Conservation (phyloP, 2,329 filamentous ascomycete genomes). For the Penicillium sp. region DNA sequence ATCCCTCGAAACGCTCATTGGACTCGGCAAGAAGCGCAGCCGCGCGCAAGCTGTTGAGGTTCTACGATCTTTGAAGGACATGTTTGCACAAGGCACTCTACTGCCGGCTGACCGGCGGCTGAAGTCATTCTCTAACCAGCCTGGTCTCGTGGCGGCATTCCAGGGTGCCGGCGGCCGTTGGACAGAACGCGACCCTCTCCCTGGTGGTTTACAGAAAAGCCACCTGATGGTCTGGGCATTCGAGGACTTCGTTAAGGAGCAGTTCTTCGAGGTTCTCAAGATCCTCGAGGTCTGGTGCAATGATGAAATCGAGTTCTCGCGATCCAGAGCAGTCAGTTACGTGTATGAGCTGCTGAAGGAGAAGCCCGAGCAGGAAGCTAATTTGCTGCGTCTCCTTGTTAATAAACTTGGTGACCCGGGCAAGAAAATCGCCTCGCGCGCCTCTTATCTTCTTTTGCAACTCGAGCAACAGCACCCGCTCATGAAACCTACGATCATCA, state of each 20-base stretch:
- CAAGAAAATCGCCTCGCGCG: conserved; percentile 88
- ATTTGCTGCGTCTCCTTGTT: conserved; percentile 80
- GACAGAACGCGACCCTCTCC: conserved; percentile 64
- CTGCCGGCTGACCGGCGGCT: conserved; percentile 78
- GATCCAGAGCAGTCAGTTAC: conserved; percentile 80
- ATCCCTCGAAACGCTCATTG: conserved; percentile 76
- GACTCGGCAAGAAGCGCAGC: conserved; percentile 84
- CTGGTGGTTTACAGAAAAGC: conserved; percentile 63
- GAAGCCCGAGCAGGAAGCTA: conserved; percentile 95
- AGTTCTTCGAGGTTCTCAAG: conserved; percentile 89
- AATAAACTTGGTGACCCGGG: conserved; percentile 96
- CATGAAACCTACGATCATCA: conserved; percentile 87
- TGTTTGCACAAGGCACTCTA: conserved; percentile 81
- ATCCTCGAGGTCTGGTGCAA: conserved; percentile 87
- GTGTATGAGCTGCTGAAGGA: conserved; percentile 87
- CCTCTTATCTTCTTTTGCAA: conserved; percentile 90
- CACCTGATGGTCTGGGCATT: conserved; percentile 86
- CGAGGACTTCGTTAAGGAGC: conserved; percentile 90
- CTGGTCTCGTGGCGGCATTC: conserved; percentile 65
- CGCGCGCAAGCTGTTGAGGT: conserved; percentile 88
- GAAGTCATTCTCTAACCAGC: conserved; percentile 71
- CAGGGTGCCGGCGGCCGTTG: conserved; percentile 59
- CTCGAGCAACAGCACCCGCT: conserved; percentile 80
- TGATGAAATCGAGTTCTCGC: conserved; percentile 91
- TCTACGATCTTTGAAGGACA: conserved; percentile 87